These are phyloP conservation scores for Leishmania martiniquensis DNA, from an alignment of 208 protist genomes.

Conservation along the genomic window DNA sequence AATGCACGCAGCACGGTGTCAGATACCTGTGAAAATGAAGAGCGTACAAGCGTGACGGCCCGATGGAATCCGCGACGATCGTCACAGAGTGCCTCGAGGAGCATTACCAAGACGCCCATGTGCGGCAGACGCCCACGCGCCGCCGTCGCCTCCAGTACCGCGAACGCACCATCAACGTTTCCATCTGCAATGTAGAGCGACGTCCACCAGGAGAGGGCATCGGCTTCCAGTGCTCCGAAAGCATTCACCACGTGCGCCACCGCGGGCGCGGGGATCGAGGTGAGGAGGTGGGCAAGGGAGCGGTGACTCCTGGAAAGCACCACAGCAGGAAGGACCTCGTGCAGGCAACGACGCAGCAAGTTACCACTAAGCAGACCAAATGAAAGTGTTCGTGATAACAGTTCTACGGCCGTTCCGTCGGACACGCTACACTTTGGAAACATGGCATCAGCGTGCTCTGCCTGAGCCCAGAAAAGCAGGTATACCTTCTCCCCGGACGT, in stretches of 20 bases:
- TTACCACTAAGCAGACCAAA: constrained; percentile 12
- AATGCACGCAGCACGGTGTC: constrained; percentile 63
- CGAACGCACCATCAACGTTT: constrained; percentile 27
- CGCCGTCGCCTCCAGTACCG: constrained; percentile 25
- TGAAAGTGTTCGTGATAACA: constrained; percentile 7
- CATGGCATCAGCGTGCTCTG: background rate
- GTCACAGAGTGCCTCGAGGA: constrained; percentile 44
- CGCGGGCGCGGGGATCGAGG: constrained; percentile 12
- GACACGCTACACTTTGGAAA: background rate
- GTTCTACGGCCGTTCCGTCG: background rate
- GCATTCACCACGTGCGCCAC: constrained; percentile 17
- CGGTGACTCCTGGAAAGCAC: constrained; percentile 17
- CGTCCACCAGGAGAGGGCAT: constrained; percentile 38
- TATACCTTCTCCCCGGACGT: background rate
- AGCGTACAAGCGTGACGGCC: constrained; percentile 31
- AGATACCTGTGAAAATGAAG: constrained; percentile 33
- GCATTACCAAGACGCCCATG: constrained; percentile 52
- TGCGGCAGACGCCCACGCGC: constrained; percentile 43
- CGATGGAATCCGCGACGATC: constrained; percentile 16
- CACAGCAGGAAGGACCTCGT: constrained; percentile 13
- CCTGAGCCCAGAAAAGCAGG: constrained; percentile 3
- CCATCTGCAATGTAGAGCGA: constrained; percentile 21
- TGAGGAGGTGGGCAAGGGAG: constrained; percentile 24
- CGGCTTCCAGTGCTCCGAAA: constrained; percentile 13
- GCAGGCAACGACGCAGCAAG: constrained; percentile 15